Evolutionary conservation across 106 monocot species (phyloP), one percentile per base, ranked within the genome.

Genomic region (Platanthera guangdongensis): DNA sequence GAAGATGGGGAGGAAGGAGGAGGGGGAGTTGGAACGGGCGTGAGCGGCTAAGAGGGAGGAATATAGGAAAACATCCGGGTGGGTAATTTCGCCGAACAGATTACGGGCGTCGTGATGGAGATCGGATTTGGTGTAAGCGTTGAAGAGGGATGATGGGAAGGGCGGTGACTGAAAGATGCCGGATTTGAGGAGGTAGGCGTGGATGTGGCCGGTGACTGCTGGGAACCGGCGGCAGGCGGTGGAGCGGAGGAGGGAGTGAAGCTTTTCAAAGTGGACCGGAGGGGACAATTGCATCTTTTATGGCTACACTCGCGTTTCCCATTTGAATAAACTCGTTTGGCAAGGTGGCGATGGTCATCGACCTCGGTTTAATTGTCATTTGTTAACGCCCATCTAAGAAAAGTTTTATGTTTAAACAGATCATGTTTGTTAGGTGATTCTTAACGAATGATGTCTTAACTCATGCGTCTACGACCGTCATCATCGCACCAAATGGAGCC

Each of bases 81-180:
- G 83, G 59, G 85, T 88, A 47, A 60, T 75, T 83, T 90, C 88
- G 76, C 85, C 90, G 85, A 92, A 85, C 60, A 95, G 78, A 18
- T 28, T 79, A 78, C 39, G 77, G 57, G 92, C 86, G 63, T 82
- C 52, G 7, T 11, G 50, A 52, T 82, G 80, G 73, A 78, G 76
- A 57, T 73, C 72, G 74, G 59, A 85, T 57, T 81, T 85, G 76
- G 72, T 39, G 78, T 94, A 94, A 30, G 79, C 57, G 46, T 80
- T 71, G 73, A 95, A 81, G 72, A 87, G 86, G 18, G 80, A 22
- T 48, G 80, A 62, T 13, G 86, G 79, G 72, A 80, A 80, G 60
- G 86, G 80, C 15, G 79, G 80, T 9, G 6, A 50, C 51, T 76
- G 76, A 74, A 47, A 79, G 55, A 78, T 72, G 25, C 82, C 85